These are phyloP conservation scores for Nosema granulosis DNA, from an alignment of 371 early-diverging fungal genomes.

Conservation along the genomic window DNA sequence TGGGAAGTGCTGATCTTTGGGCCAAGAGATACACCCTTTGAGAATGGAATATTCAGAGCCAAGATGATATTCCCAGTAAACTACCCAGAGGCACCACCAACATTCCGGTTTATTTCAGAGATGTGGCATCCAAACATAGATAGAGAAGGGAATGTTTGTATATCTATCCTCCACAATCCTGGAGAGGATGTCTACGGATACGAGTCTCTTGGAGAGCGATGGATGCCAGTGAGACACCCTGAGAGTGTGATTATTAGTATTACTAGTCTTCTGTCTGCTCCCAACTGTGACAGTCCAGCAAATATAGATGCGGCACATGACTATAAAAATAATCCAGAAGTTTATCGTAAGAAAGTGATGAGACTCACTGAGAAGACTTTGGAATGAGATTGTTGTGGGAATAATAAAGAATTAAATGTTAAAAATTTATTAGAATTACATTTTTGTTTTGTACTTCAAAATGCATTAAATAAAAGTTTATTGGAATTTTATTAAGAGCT, in stretches of 20 bases:
- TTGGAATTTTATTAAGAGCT: no score
- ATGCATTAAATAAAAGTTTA: neutral
- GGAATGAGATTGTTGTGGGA: conserved; percentile 65
- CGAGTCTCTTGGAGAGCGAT: conserved; percentile 80
- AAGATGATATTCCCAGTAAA: conserved; percentile 74
- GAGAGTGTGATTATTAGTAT: conserved; percentile 67
- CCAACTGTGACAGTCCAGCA: conserved; percentile 68
- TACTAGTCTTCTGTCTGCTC: conserved; percentile 67
- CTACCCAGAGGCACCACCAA: conserved; percentile 76
- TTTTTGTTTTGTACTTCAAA: no score
- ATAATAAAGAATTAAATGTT: neutral
- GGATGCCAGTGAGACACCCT: conserved; percentile 80
- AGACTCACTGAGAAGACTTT: conserved; percentile 71
- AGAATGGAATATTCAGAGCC: conserved; percentile 87
- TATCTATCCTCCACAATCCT: conserved; percentile 67
- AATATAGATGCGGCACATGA: conserved; percentile 68
- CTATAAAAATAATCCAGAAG: conserved; percentile 68
- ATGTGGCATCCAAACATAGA: conserved; percentile 91
- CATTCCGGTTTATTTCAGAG: conserved; percentile 77
- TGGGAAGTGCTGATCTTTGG: conserved; percentile 91
- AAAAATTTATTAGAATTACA: neutral
- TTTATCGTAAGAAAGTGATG: conserved; percentile 73
- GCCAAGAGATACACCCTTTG: conserved; percentile 87
- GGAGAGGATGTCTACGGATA: conserved; percentile 80
- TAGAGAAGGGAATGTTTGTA: conserved; percentile 68